Percentiles rank a stretch among this genome's conserved stretches.
Conservation (phyloP, 169 alveolate genomes). For the Ichthyophthirius multifiliis region DNA sequence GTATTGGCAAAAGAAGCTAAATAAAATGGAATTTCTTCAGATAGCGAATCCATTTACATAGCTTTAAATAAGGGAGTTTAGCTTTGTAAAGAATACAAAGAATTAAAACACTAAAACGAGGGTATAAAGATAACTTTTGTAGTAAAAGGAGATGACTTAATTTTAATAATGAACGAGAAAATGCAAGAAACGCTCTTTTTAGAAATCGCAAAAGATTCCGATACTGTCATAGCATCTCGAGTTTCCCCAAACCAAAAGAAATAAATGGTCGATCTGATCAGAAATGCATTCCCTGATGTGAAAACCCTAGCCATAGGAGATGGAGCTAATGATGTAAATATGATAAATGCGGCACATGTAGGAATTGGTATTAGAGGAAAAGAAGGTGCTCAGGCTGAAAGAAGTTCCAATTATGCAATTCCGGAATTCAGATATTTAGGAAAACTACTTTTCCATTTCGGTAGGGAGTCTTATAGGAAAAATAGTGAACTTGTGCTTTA, state of each 20-base stretch:
- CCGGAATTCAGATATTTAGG: constrained; percentile 68
- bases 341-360: constrained; percentile 89
- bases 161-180: constrained; percentile 12
- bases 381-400: constrained; percentile 81
- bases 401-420: constrained; percentile 74
- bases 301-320: constrained; percentile 89
- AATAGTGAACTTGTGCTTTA: constrained; percentile 67
- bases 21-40: background rate
- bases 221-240: constrained; percentile 81
- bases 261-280: constrained; percentile 76
- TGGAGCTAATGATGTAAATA: constrained; percentile 91
- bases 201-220: constrained; percentile 55
- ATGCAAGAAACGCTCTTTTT: constrained; percentile 52
- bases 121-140: constrained; percentile 11
- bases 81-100: background rate
- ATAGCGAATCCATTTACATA: background rate
- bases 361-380: constrained; percentile 86
- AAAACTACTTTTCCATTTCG: constrained; percentile 70
- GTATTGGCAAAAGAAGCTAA: background rate
- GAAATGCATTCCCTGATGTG: constrained; percentile 40
- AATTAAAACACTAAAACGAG: background rate
- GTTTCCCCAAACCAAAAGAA: constrained; percentile 89
- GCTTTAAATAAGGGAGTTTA: background rate
- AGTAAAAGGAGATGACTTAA: constrained; percentile 35
- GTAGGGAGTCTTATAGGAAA: constrained; percentile 69